phyloP scores from a whole-genome alignment of 169 alveolate genomes.

The Nephromyces sp. region DNA sequence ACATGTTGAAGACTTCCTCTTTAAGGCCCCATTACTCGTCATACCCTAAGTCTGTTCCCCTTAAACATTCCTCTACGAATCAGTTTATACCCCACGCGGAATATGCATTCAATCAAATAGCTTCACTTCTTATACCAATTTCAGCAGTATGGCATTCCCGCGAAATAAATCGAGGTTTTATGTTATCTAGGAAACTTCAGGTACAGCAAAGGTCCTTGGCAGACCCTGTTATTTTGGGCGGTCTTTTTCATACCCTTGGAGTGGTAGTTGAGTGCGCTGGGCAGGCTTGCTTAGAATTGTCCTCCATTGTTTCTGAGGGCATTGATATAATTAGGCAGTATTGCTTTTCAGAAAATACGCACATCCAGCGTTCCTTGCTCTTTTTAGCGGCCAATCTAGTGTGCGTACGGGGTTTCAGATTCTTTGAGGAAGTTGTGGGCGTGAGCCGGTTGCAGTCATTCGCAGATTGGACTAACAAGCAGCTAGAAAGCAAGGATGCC shows the following conservation, averaged over 20 bases:
- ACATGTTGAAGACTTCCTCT: background rate
- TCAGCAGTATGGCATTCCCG: background rate
- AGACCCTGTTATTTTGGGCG: background rate
- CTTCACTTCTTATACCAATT: background rate
- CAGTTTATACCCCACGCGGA: background rate
- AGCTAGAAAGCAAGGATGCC: no score
- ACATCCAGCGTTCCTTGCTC: no score
- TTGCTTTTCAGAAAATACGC: no score
- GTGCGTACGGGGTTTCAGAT: no score
- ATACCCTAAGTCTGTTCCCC: background rate
- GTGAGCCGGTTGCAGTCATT: no score
- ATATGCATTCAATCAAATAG: background rate
- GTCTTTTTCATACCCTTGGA: background rate
- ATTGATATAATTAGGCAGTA: no score
- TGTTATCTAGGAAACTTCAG: background rate
- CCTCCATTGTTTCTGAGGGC: no score
- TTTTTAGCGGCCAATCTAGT: no score
- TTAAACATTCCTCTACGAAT: background rate
- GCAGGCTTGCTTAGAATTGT: no score
- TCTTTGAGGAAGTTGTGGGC: no score
- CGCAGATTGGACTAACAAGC: no score
- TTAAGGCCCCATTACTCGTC: background rate
- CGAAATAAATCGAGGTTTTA: background rate
- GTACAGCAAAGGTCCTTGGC: background rate
- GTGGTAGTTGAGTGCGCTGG: background rate